These are phyloP conservation scores for Picea mariana DNA, from an alignment of 83 land plant genomes.

Conservation along the genomic window DNA sequence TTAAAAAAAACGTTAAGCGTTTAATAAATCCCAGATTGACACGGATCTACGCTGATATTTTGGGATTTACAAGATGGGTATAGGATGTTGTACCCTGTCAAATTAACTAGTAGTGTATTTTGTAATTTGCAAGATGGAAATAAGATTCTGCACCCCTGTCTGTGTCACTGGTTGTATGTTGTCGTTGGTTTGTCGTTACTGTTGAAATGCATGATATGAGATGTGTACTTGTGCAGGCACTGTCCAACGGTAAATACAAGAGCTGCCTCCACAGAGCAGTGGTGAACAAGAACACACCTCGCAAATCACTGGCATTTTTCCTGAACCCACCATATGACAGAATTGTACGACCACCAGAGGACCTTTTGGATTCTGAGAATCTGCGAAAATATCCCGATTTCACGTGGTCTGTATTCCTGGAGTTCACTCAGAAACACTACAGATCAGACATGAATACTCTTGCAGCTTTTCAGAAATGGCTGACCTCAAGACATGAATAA, in stretches of 20 bases:
- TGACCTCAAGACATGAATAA: background rate
- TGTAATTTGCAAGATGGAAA: background rate
- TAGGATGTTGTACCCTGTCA: no score
- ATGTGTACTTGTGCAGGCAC: constrained; percentile 37
- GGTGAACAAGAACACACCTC: constrained; percentile 53
- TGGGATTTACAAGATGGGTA: no score
- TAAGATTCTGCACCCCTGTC: background rate
- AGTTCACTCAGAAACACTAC: constrained; percentile 78
- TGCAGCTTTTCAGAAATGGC: constrained; percentile 50
- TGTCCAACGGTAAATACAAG: constrained; percentile 71
- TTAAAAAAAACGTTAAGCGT: no score
- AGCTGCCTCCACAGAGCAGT: constrained; percentile 83
- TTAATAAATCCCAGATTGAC: no score
- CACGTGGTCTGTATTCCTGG: constrained; percentile 62
- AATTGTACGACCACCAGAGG: constrained; percentile 55
- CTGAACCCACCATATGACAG: constrained; percentile 57
- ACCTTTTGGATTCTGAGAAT: constrained; percentile 32
- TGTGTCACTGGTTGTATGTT: background rate
- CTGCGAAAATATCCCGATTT: constrained; percentile 70
- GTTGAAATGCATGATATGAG: background rate
- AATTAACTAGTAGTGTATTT: no score
- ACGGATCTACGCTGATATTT: no score
- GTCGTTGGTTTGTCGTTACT: background rate
- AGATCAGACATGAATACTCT: constrained; percentile 69
- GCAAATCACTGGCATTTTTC: constrained; percentile 77